Conservation (phyloP, 2,329 filamentous ascomycete genomes). For the Zasmidium cellare region DNA sequence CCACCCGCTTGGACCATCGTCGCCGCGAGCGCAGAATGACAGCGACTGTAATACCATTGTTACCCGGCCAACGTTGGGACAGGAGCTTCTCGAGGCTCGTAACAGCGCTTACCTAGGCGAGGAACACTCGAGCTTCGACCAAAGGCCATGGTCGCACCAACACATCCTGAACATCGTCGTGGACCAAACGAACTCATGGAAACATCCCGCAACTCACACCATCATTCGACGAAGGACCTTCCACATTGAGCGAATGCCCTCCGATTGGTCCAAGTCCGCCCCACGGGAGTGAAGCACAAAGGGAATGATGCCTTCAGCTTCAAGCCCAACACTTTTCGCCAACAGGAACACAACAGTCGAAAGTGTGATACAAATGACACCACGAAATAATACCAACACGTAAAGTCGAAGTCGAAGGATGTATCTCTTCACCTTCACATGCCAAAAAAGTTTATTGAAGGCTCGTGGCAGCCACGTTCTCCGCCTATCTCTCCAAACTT, state of each 20-base stretch:
- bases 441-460: too few relatives aligned
- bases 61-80: too few relatives aligned
- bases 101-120: conserved; percentile 1
- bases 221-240: background rate
- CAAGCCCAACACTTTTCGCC: background rate
- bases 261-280: background rate
- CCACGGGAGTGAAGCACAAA: background rate
- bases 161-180: background rate
- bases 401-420: background rate
- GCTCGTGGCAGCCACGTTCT: background rate
- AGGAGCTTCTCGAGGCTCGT: too few relatives aligned
- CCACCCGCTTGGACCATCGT: too few relatives aligned
- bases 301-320: background rate
- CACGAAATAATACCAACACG: background rate
- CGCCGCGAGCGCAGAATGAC: too few relatives aligned
- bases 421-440: background rate
- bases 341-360: background rate
- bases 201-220: background rate
- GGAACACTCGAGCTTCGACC: background rate
- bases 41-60: too few relatives aligned
- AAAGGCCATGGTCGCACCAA: background rate
- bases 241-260: background rate
- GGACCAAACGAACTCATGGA: too few relatives aligned
- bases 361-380: background rate
- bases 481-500: background rate